These are phyloP conservation scores for Stachybotrys chartarum DNA, from an alignment of 2,329 filamentous ascomycete species.

Conservation along the genomic window DNA sequence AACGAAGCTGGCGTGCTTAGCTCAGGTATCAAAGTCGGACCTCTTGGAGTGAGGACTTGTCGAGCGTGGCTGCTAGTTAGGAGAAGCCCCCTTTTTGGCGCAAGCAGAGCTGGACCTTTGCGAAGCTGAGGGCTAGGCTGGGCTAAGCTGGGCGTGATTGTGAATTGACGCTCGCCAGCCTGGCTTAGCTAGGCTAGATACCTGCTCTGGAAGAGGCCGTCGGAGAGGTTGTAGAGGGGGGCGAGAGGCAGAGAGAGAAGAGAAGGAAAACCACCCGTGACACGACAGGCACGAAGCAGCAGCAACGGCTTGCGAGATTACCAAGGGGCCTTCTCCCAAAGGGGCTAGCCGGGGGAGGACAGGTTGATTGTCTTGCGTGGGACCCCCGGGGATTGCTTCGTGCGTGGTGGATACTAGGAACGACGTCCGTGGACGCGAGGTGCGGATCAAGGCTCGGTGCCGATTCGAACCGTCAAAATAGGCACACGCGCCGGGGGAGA, in stretches of 20 bases:
- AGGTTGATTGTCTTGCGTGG: neutral
- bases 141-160: neutral
- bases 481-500: neutral
- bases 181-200: neutral
- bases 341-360: neutral
- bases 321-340: neutral
- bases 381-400: neutral
- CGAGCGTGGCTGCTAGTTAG: neutral
- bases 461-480: neutral
- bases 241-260: neutral
- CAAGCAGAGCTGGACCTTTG: neutral
- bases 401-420: neutral
- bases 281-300: neutral
- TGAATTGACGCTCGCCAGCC: neutral
- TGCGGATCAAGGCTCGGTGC: neutral
- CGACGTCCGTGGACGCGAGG: neutral
- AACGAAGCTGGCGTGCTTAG: neutral
- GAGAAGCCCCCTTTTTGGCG: neutral
- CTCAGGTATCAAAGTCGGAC: neutral
- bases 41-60: neutral
- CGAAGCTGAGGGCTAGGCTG: too few relatives aligned
- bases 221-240: too few relatives aligned
- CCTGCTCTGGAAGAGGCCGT: neutral
- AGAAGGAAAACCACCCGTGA: neutral
- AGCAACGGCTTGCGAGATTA: neutral